phyloP scores from a whole-genome alignment of 371 early-diverging fungal species.

The Mortierella sp. region DNA sequence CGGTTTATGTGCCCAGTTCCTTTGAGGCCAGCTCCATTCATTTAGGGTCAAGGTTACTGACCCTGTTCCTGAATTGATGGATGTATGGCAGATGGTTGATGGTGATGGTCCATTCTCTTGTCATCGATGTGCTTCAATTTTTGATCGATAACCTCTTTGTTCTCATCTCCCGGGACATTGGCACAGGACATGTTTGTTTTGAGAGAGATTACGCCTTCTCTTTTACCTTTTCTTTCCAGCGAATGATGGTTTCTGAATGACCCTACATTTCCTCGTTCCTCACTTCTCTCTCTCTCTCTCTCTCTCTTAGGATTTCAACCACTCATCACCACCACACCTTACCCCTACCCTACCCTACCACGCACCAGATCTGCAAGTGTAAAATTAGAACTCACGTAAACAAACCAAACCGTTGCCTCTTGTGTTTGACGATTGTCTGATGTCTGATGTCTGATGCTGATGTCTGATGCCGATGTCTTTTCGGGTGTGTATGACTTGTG shows the following conservation, averaged over 20 bases:
- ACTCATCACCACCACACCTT: not conserved
- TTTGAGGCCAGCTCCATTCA: too few relatives aligned
- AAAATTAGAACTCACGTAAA: slow-evolving; percentile 4
- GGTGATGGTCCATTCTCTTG: too few relatives aligned
- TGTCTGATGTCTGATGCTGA: not conserved
- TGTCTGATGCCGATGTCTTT: not conserved
- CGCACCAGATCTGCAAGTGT: not conserved
- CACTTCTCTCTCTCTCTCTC: not conserved
- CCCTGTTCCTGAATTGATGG: too few relatives aligned
- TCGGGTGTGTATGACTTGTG: not conserved
- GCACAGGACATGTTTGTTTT: not conserved
- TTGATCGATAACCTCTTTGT: not conserved
- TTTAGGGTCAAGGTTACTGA: too few relatives aligned
- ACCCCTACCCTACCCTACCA: not conserved
- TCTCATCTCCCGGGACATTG: not conserved
- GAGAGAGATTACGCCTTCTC: not conserved
- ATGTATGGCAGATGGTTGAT: too few relatives aligned
- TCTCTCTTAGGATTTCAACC: not conserved
- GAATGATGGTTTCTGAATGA: not conserved
- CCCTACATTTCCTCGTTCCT: not conserved
- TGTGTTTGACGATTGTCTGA: not conserved
- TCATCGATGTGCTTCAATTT: not conserved
- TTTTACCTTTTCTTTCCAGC: not conserved
- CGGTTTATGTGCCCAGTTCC: too few relatives aligned
- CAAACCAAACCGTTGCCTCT: not conserved